Base-by-base conservation (phyloP, 495 filamentous ascomycete genomes). In the Penicillium maclennaniae region DNA sequence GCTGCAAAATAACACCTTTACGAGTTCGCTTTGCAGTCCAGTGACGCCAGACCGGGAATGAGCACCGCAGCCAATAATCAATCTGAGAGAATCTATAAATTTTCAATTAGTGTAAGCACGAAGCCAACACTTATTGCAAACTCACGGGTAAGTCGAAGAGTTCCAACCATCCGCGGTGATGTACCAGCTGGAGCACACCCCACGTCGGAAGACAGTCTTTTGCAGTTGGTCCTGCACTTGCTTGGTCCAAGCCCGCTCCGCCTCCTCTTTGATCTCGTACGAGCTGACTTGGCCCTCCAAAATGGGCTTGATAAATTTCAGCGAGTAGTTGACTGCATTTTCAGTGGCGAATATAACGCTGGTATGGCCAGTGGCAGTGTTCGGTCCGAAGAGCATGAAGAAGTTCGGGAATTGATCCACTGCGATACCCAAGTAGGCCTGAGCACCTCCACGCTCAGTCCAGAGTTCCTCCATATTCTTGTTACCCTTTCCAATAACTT, bases 361-460 rank as follows among this genome's bases (percentile, higher is more conserved):
- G 1, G 71, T 76, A 64, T 88, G 85, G 0, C 85, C 85, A 1
- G 82, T 87, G 0, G 69, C 77, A 0, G 82, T 85, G 53, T 87
- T 87, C 0, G 85, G 85, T 0, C 85, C 85, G 57, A 83, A 81
- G 6, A 87, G 63, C 37, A 85, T 76, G 67, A 88, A 88, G 65
- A 87, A 82, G 50, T 88, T 88, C 0, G 85, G 85, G 61, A 85
- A 88, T 0, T 77, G 75, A 50, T 85, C 80, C 67, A 88, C 73
- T 4, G 83, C 82, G 40, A 79, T 80, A 4, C 83, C 83, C 47
- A 80, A 76, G 61, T 88, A 88, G 6, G 83, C 80, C 51, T 83
- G 82, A 0, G 84, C 65, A 0, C 82, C 81, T 50, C 87, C 87
- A 63, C 76, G 68, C 62, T 76, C 70, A 0, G 79, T 69, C 77